Evolutionary conservation across 202 grass and related monocot species (phyloP).

Genomic region (Eragrostis tef): DNA sequence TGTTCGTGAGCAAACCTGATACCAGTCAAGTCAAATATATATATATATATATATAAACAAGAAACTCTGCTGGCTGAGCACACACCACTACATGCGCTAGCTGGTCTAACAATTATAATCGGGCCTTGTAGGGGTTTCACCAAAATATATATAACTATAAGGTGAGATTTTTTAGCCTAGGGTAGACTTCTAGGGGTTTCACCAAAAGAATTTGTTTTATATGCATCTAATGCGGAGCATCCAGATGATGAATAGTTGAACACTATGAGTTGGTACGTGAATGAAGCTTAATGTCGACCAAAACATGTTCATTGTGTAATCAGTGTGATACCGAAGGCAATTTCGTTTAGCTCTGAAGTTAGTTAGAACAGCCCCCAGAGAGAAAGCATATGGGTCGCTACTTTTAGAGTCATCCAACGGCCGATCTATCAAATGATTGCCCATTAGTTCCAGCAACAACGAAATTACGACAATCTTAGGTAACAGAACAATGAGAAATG

Average conservation of each 20-base stretch:
- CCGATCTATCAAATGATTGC: not conserved
- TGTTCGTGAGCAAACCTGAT: not conserved
- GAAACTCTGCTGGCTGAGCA: conserved; percentile 10
- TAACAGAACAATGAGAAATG: not conserved
- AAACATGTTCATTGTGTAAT: not conserved
- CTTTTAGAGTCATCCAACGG: not conserved
- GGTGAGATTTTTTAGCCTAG: not conserved
- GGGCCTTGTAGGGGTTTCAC: too few species aligned
- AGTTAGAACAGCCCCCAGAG: not conserved
- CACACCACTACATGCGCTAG: not conserved
- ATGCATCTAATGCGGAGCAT: not conserved
- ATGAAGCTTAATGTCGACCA: not conserved
- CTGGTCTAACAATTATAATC: not conserved
- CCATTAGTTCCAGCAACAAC: not conserved
- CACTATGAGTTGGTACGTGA: not conserved
- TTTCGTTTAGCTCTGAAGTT: not conserved
- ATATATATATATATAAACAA: conserved; percentile 19
- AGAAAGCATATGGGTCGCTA: not conserved
- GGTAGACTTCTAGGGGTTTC: not conserved
- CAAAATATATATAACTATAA: not conserved
- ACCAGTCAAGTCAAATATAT: conserved; percentile 14
- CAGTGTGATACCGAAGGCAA: not conserved
- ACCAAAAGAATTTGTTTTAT: not conserved
- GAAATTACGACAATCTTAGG: not conserved
- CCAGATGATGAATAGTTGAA: not conserved